Evolutionary conservation across 169 alveolate species (phyloP).

Genomic region (Plasmodium malariae): DNA sequence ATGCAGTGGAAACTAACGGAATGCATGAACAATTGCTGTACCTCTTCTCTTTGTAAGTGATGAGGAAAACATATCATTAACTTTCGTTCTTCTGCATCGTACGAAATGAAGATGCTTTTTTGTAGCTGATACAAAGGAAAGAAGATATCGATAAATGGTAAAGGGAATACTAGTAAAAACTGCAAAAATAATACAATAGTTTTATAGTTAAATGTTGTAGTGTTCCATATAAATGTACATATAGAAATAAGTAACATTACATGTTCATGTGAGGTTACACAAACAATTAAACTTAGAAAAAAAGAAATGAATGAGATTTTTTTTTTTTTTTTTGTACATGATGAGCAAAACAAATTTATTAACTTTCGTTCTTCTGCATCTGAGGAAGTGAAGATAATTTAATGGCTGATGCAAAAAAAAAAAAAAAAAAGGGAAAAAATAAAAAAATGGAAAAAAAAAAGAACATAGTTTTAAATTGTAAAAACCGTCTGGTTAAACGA

Average conservation of each 20-base stretch:
- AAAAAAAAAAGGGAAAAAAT: not conserved
- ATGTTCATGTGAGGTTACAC: too few species aligned
- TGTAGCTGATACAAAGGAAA: too few species aligned
- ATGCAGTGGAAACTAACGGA: too few species aligned
- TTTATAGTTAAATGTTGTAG: too few species aligned
- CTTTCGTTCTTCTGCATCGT: constrained; percentile 21
- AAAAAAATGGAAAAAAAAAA: not conserved
- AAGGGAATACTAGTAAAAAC: too few species aligned
- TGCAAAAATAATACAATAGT: too few species aligned
- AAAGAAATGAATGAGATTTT: not conserved
- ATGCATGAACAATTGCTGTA: too few species aligned
- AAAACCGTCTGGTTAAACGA: not conserved
- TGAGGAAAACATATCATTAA: not conserved
- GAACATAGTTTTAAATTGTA: not conserved
- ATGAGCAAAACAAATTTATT: constrained; percentile 30
- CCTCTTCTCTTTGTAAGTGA: not conserved
- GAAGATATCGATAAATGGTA: too few species aligned
- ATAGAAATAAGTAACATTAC: not conserved
- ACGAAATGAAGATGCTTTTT: too few species aligned
- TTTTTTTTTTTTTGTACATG: constrained; percentile 34
- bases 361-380: constrained; percentile 64
- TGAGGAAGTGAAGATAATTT: constrained; percentile 38
- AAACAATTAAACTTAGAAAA: too few species aligned
- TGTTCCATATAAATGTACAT: not conserved
- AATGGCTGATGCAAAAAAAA: constrained; percentile 41